Percentiles rank a stretch among this genome's conserved stretches.
Conservation (phyloP, 352 stramenopile species). For the Phytopythium aichiense region DNA sequence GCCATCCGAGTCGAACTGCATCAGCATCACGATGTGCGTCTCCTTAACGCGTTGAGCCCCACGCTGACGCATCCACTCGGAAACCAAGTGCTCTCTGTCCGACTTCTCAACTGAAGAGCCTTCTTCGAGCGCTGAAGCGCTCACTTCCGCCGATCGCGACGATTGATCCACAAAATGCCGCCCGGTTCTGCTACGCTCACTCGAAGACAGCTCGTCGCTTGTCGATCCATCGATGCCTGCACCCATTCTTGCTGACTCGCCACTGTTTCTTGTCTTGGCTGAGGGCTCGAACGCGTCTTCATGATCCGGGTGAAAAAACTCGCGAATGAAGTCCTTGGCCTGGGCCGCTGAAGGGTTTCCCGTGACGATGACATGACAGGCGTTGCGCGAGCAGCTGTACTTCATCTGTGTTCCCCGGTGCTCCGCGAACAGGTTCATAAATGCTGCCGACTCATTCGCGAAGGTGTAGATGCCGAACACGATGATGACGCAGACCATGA, state of each 20-base stretch:
- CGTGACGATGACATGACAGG: conserved; percentile 81
- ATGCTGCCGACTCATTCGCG: conserved; percentile 73
- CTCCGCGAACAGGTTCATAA: conserved; percentile 76
- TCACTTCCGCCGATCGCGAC: not conserved
- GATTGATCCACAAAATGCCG: not conserved
- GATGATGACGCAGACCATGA: conserved; percentile 80
- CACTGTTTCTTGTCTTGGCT: not conserved
- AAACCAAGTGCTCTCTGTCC: conserved; percentile 17
- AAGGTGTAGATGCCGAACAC: conserved; percentile 87
- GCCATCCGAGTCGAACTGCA: conserved; percentile 63
- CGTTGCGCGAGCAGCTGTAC: conserved; percentile 67
- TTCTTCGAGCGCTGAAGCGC: conserved; percentile 21
- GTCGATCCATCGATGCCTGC: not conserved
- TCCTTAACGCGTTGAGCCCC: conserved; percentile 49
- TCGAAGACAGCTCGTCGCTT: conserved; percentile 4
- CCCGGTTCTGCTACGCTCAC: not conserved
- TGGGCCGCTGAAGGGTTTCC: conserved; percentile 75
- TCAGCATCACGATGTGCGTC: conserved; percentile 77
- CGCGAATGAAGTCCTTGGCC: conserved; percentile 84
- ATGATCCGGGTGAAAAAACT: conserved; percentile 88
- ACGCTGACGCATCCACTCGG: conserved; percentile 48
- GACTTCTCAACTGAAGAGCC: conserved; percentile 10
- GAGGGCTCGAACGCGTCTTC: conserved; percentile 32
- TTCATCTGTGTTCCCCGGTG: conserved; percentile 43
- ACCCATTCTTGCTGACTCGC: not conserved